phyloP scores from a whole-genome alignment of 2,329 filamentous ascomycete genomes.

The Ophiocordyceps camponoti-leonardi region DNA sequence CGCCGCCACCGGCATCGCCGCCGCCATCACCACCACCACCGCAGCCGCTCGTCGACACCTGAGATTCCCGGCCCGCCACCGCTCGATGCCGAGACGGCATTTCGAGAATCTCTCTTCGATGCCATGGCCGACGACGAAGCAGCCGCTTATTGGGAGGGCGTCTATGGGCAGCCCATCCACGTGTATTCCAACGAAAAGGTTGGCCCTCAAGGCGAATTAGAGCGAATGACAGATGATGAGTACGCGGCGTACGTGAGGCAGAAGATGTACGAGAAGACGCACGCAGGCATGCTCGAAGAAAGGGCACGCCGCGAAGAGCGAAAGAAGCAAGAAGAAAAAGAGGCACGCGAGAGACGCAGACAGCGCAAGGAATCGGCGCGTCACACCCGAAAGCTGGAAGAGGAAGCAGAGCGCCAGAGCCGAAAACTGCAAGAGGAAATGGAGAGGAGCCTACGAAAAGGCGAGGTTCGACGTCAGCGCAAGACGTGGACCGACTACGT shows the following conservation, averaged over 20 bases:
- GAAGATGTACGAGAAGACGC: slow-evolving; percentile 91
- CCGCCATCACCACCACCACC: slow-evolving; percentile 12
- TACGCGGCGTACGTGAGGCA: slow-evolving; percentile 73
- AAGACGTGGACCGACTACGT: slow-evolving; percentile 51
- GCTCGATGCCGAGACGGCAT: slow-evolving; percentile 56
- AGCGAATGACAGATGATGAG: slow-evolving; percentile 83
- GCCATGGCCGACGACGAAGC: slow-evolving; percentile 95
- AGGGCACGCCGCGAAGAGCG: slow-evolving; percentile 42
- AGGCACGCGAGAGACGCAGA: slow-evolving; percentile 27
- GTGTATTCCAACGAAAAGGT: slow-evolving; percentile 41
- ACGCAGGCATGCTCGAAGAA: slow-evolving; percentile 69
- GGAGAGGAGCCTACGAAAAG: slow-evolving; percentile 50
- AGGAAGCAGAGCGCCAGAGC: slow-evolving; percentile 7
- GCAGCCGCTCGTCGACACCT: slow-evolving; percentile 14
- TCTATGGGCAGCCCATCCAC: slow-evolving; percentile 94
- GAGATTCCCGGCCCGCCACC: slow-evolving; percentile 28
- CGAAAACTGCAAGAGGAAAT: slow-evolving; percentile 43
- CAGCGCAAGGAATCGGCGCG: background rate
- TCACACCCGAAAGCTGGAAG: slow-evolving; percentile 26
- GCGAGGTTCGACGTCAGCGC: slow-evolving; percentile 41
- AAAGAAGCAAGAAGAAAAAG: slow-evolving; percentile 30
- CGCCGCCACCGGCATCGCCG: slow-evolving; percentile 12
- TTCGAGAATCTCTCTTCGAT: slow-evolving; percentile 89
- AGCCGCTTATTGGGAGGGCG: slow-evolving; percentile 81
- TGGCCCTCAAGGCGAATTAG: slow-evolving; percentile 39